phyloP scores from a whole-genome alignment of 108 stramenopile species.

The Bacterosira constricta region DNA sequence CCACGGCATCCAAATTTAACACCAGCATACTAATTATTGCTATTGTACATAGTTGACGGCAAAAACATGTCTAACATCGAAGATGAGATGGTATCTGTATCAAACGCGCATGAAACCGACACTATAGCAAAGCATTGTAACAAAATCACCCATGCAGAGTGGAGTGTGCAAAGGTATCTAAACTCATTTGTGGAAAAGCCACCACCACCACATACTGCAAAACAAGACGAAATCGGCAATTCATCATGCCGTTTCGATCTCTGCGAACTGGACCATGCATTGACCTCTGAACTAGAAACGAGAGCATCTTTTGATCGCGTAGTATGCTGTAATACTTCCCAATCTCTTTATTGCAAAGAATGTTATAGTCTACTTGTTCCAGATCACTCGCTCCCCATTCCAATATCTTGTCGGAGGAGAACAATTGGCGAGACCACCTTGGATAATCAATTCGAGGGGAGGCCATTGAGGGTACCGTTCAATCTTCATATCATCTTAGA shows the following conservation, averaged over 20 bases:
- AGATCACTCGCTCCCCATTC: conserved; percentile 48
- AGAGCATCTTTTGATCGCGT: conserved; percentile 27
- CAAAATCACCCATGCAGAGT: not conserved
- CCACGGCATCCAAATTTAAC: no score
- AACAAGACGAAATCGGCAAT: no score
- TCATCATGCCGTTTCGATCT: no score
- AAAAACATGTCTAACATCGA: no score
- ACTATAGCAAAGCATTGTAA: not conserved
- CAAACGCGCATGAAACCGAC: not conserved
- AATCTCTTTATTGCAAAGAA: conserved; percentile 72
- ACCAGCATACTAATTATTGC: no score
- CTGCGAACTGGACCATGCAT: no score
- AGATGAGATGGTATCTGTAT: no score
- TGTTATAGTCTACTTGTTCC: conserved; percentile 66
- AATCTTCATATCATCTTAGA: conserved; percentile 70
- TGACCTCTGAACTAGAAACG: no score
- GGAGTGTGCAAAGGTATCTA: conserved; percentile 13
- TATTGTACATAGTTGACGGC: no score
- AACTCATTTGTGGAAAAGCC: not conserved
- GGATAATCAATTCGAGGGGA: not conserved
- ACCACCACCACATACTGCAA: not conserved
- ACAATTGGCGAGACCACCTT: not conserved
- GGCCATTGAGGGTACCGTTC: conserved; percentile 57
- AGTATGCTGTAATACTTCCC: conserved; percentile 61
- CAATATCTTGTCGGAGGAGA: conserved; percentile 35